Evolutionary conservation across 257 asterid species (phyloP).

Genomic region (Verbena officinalis): DNA sequence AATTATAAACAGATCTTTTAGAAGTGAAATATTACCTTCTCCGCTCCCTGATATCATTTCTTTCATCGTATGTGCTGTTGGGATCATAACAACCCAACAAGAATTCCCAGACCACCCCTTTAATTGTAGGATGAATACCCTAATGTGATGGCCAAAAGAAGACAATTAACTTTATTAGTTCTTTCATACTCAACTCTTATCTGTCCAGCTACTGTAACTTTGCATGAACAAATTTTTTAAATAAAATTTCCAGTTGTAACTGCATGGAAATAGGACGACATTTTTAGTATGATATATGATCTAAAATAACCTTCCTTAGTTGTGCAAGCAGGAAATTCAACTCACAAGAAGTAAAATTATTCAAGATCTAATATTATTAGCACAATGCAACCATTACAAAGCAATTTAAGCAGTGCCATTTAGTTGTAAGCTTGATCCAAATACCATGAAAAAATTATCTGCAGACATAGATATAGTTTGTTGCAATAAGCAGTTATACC

Average conservation of each 20-base stretch:
- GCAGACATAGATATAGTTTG: neutral
- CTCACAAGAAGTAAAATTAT: neutral
- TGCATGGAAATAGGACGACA: constrained; percentile 11
- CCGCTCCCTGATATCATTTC: constrained; percentile 63
- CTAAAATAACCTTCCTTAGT: constrained; percentile 17
- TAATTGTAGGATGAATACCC: constrained; percentile 95
- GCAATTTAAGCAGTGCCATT: constrained; percentile 9
- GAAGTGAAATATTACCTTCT: constrained; percentile 63
- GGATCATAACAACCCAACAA: constrained; percentile 96
- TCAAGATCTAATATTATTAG: neutral
- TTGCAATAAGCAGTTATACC: constrained; percentile 1
- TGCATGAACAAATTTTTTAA: neutral
- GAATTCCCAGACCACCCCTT: constrained; percentile 96
- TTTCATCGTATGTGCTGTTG: constrained; percentile 69
- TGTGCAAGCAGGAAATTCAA: constrained; percentile 10
- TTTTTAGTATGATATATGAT: constrained; percentile 15
- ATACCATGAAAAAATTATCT: constrained; percentile 14
- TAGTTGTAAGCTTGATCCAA: constrained; percentile 11
- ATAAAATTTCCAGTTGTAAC: constrained; percentile 11
- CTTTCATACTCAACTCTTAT: constrained; percentile 19
- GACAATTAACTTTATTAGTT: constrained; percentile 28
- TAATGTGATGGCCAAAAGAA: constrained; percentile 33
- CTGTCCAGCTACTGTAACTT: constrained; percentile 4
- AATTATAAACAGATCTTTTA: constrained; percentile 2
- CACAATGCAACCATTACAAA: neutral